A percentile compares a stretch with the other conserved stretches of the same genome.
Evolutionary conservation across 2,329 filamentous ascomycete genomes (phyloP).

Genomic region (Paraphaeosphaeria minitans): DNA sequence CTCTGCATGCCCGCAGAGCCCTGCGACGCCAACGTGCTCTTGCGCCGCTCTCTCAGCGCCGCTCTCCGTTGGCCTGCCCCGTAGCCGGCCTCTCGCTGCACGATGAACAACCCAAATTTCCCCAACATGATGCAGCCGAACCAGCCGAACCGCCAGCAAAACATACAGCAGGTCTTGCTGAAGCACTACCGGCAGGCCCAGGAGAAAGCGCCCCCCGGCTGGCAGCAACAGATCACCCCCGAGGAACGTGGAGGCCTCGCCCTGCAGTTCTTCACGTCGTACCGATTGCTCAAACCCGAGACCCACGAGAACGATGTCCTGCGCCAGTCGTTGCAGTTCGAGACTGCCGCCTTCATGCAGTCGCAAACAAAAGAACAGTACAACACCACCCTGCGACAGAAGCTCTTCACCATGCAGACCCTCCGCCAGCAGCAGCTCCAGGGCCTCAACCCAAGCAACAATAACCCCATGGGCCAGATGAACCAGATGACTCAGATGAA

Average conservation of each 20-base stretch:
- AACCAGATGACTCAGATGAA: slow-evolving; percentile 40
- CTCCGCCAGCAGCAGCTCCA: slow-evolving; percentile 37
- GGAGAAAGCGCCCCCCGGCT: slow-evolving; percentile 35
- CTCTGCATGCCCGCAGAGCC: slow-evolving; percentile 29
- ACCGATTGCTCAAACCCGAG: slow-evolving; percentile 40
- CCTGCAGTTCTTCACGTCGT: slow-evolving; percentile 41
- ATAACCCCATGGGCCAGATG: slow-evolving; percentile 37
- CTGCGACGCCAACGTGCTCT: slow-evolving; percentile 21
- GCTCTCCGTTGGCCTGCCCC: slow-evolving; percentile 11
- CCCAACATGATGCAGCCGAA: slow-evolving; percentile 28
- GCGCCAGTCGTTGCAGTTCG: slow-evolving; percentile 34
- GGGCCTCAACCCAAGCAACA: slow-evolving; percentile 30
- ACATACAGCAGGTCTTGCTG: slow-evolving; percentile 30
- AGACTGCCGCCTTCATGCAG: slow-evolving; percentile 33
- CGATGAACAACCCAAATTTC: slow-evolving; percentile 45
- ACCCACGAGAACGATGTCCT: slow-evolving; percentile 34
- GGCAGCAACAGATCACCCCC: slow-evolving; percentile 38
- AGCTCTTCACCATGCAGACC: slow-evolving; percentile 35
- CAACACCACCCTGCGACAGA: slow-evolving; percentile 33
- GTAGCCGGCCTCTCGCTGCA: slow-evolving; percentile 24
- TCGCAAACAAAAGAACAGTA: slow-evolving; percentile 41
- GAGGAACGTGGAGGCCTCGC: slow-evolving; percentile 41
- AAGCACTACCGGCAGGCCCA: slow-evolving; percentile 35
- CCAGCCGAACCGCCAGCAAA: slow-evolving; percentile 25
- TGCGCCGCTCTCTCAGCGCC: slow-evolving; percentile 22